Evolutionary conservation across 2,329 filamentous ascomycete genomes (phyloP).

Genomic region (Elsinoe ampelina): DNA sequence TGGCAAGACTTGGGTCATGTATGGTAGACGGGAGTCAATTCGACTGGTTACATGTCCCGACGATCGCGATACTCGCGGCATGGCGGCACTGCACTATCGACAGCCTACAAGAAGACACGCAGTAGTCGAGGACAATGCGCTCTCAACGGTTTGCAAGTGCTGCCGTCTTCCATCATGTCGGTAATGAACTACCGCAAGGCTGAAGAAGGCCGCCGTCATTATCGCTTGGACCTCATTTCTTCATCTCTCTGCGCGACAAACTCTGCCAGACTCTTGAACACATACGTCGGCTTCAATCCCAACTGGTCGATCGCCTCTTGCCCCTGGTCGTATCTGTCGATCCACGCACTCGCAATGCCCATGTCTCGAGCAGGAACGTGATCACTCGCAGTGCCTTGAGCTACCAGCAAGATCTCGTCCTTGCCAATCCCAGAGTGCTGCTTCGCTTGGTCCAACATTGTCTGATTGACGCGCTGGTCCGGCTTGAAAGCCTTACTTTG

Average conservation of each 20-base stretch:
- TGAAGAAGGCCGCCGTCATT: not conserved
- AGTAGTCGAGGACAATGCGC: not conserved
- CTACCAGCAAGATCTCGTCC: constrained; percentile 7
- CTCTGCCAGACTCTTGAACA: not conserved
- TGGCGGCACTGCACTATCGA: not conserved
- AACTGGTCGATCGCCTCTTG: not conserved
- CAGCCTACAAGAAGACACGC: not conserved
- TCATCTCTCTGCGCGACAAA: not conserved
- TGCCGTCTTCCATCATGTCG: not conserved
- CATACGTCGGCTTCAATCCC: not conserved
- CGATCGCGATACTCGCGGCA: not conserved
- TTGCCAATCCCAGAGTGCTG: not conserved
- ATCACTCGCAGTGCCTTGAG: constrained; percentile 5
- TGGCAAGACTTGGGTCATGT: not conserved
- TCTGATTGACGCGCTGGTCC: constrained; percentile 10
- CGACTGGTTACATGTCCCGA: not conserved
- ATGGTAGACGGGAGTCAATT: not conserved
- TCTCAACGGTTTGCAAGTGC: not conserved
- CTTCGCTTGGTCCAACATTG: constrained; percentile 1
- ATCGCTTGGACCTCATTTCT: not conserved
- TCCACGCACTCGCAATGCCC: constrained; percentile 9
- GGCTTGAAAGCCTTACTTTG: constrained; percentile 10
- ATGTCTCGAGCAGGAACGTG: constrained; percentile 9
- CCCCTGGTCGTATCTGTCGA: constrained; percentile 7
- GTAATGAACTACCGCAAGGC: not conserved